These are phyloP conservation scores for Saturnispora quitensis DNA, from an alignment of 805 yeast species.

Conservation along the genomic window DNA sequence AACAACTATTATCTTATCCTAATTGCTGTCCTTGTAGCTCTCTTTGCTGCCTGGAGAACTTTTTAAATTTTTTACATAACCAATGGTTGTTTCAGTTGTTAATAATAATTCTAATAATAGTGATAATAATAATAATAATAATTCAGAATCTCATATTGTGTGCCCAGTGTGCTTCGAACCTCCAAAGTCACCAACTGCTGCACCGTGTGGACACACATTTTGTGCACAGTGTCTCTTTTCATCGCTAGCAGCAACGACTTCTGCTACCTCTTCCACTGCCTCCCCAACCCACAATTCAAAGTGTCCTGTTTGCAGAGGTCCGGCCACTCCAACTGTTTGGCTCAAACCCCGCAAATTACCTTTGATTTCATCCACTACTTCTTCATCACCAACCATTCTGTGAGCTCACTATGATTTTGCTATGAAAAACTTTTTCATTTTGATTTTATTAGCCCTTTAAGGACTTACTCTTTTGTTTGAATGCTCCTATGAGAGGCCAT, in stretches of 20 bases:
- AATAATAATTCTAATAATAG: background rate
- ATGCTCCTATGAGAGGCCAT: background rate
- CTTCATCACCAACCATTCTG: background rate
- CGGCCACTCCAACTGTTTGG: slow-evolving; percentile 1
- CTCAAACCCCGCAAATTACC: slow-evolving; percentile 1
- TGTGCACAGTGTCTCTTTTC: slow-evolving; percentile 45
- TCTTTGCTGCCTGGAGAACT: slow-evolving; percentile 8
- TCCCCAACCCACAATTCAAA: background rate
- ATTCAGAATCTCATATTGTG: slow-evolving; percentile 28
- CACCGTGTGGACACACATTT: slow-evolving; percentile 51
- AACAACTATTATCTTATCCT: background rate
- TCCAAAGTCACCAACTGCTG: slow-evolving; percentile 37
- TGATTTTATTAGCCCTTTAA: background rate
- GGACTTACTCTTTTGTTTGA: background rate
- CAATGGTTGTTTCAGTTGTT: slow-evolving; percentile 15
- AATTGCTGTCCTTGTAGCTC: slow-evolving; percentile 5
- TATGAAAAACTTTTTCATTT: background rate
- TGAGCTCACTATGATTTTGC: background rate
- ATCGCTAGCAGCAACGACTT: slow-evolving; percentile 29
- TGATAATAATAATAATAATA: slow-evolving; percentile 13
- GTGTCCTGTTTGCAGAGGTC: slow-evolving; percentile 4
- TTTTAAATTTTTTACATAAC: slow-evolving; percentile 22
- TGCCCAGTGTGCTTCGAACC: slow-evolving; percentile 53
- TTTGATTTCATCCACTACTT: background rate
- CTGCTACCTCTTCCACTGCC: background rate